Evolutionary conservation across 1,139 yeast genomes (phyloP).

Genomic region (Lodderomyces theae): DNA sequence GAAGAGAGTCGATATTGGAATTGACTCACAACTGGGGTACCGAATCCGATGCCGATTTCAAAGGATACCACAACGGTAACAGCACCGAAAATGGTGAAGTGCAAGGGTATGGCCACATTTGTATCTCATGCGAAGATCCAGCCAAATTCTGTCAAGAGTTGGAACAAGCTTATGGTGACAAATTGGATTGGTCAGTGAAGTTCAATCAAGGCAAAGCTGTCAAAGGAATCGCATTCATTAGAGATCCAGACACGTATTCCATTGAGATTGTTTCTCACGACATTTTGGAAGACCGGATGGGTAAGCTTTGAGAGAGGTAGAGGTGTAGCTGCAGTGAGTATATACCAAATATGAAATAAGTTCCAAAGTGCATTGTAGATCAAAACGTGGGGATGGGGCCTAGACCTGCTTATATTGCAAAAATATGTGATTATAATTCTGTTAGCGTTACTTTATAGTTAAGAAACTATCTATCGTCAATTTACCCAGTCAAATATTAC

Average conservation of each 20-base stretch:
- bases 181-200: slow-evolving; percentile 39
- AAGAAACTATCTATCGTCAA: no score
- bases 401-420: no score
- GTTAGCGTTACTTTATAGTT: no score
- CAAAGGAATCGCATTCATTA: slow-evolving; percentile 63
- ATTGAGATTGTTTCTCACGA: slow-evolving; percentile 58
- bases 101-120: slow-evolving; percentile 85
- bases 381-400: no score
- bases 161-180: slow-evolving; percentile 37
- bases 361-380: no score
- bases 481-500: no score
- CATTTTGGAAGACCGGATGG: slow-evolving; percentile 14
- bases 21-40: slow-evolving; percentile 96
- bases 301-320: not conserved
- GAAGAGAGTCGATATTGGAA: slow-evolving; percentile 71
- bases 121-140: slow-evolving; percentile 70
- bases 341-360: no score
- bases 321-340: no score
- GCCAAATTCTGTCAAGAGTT: slow-evolving; percentile 51
- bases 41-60: slow-evolving; percentile 68
- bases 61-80: slow-evolving; percentile 81
- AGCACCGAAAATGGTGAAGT: slow-evolving; percentile 52
- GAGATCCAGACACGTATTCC: slow-evolving; percentile 92
- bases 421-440: no score
- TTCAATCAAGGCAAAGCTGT: slow-evolving; percentile 57